Percentiles rank a stretch among this genome's conserved stretches.
phyloP scores from a whole-genome alignment of 495 filamentous ascomycete species.

The Corynascus novoguineensis region DNA sequence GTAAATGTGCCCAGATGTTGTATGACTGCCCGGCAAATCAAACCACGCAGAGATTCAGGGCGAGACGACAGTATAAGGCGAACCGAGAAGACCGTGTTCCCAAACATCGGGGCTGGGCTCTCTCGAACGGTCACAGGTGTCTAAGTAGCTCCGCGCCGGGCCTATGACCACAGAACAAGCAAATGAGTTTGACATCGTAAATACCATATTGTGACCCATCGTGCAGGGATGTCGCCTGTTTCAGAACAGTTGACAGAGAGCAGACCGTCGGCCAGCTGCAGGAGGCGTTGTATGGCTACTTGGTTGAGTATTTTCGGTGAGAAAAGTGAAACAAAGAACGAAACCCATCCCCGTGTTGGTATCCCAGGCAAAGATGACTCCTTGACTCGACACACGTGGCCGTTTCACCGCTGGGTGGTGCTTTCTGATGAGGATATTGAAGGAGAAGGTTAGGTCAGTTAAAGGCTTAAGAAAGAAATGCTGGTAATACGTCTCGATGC shows the following conservation, averaged over 20 bases:
- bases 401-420: slow-evolving; percentile 22
- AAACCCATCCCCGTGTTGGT: slow-evolving; percentile 31
- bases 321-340: slow-evolving; percentile 42
- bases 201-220: slow-evolving; percentile 34
- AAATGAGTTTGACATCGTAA: slow-evolving; percentile 49
- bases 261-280: slow-evolving; percentile 46
- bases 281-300: slow-evolving; percentile 42
- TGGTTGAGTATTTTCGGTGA: slow-evolving; percentile 25
- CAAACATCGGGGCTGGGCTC: slow-evolving; percentile 18
- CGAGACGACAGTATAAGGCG: not conserved
- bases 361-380: slow-evolving; percentile 31
- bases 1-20: not conserved
- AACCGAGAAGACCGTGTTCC: slow-evolving; percentile 3
- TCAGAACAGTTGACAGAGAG: slow-evolving; percentile 39
- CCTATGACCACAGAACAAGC: slow-evolving; percentile 36
- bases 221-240: slow-evolving; percentile 44
- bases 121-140: slow-evolving; percentile 39
- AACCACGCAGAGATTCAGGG: not conserved
- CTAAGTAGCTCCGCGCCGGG: slow-evolving; percentile 26
- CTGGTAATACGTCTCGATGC: slow-evolving; percentile 3
- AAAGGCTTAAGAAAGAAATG: not conserved
- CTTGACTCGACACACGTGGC: slow-evolving; percentile 51
- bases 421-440: not conserved
- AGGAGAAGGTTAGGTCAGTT: not conserved
- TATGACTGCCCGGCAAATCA: not conserved